Evolutionary conservation across 805 yeast genomes (phyloP), one percentile per base, ranked within the genome.

Genomic region (Hyphopichia homilentoma): DNA sequence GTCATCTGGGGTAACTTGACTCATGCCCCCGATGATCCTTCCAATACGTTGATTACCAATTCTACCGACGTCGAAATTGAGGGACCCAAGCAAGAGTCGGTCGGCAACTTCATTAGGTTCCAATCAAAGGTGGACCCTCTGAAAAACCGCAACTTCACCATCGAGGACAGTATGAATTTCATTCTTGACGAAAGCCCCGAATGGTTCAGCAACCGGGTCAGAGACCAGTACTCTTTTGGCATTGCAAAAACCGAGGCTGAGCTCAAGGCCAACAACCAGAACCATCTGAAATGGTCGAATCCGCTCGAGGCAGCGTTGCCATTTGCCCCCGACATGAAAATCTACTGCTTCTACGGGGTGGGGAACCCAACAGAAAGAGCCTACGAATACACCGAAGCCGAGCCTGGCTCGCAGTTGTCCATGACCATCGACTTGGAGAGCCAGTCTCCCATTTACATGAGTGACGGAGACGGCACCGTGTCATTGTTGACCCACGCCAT

Each of bases 401-500:
- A 77, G 38, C 73, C 75, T 34, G 59, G 65, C 0, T 72, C 77
- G 19, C 51, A 51, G 4, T 62, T 90, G 41, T 78, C 83, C 40
- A 72, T 84, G 35, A 74, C 90, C 0, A 85, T 93, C 31, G 87
- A 84, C 44, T 59, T 74, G 16, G 84, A 75, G 7, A 68, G 73
- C 25, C 66, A 61, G 4, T 66, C 73, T 22, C 80, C 95, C 0
- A 96, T 93, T 0, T 69, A 71, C 22, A 68, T 86, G 50, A 81
- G 95, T 1, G 95, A 93, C 52, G 98, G 98, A 17, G 98, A 93
- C 57, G 98, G 98, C 4, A 93, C 98, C 0, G 84, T 93, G 4
- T 86, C 96, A 2, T 49, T 93, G 14, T 59, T 88, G 42, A 80
- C 97, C 1, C 97, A 93, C 48, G 48, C 86, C 1, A 85, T 88